Base-by-base conservation (phyloP, 805 yeast genomes). In the Pichia manshurica region DNA sequence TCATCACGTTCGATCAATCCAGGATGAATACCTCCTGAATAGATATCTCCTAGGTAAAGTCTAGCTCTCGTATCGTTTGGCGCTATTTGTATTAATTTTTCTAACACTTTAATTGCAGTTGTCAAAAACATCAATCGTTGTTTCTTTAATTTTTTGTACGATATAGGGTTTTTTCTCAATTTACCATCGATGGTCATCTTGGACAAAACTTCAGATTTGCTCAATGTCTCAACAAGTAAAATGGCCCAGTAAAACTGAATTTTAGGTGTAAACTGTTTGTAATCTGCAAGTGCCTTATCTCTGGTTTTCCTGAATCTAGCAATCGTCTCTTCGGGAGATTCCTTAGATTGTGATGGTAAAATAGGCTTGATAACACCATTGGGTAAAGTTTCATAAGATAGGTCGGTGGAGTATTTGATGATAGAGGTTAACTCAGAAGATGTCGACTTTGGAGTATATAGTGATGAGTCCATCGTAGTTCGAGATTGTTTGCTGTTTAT, bases 221-320 rank as follows among this genome's bases (percentile, higher is more conserved):
- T 57, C 21, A 72, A 54, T 0, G 81, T 74, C 52, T 75, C 80
- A 20, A 82, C 62, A 28, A 84, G 63, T 15, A 71, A 67, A 51
- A 77, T 74, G n/a, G 86, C 84, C 77, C 83, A 81, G 40, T 70
- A 72, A 48, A 82, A 68, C 62, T 82, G 89, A n/a, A 77, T 62
- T 5, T 60, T 66, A 0, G 82, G 77, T 7, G 77, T 69, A 51
- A 75, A 76, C 12, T 46, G 51, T 42, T 61, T 58, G 46, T 65
- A 67, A 49, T 70, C 73, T 17, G 51, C 53, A 40, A 68, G 55
- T 1, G 73, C 71, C 15, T 52, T 48, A 2, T 65, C 62, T 47
- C 71, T 61, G 4, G 59, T 51, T 4, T 43, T 47, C 15, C 55
- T 55, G 44, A 70, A 70, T n/a, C 61, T 56, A 13, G 44, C 42